These are phyloP conservation scores for Dryas drummondii DNA, from an alignment of 306 rosid genomes.

Conservation along the genomic window DNA sequence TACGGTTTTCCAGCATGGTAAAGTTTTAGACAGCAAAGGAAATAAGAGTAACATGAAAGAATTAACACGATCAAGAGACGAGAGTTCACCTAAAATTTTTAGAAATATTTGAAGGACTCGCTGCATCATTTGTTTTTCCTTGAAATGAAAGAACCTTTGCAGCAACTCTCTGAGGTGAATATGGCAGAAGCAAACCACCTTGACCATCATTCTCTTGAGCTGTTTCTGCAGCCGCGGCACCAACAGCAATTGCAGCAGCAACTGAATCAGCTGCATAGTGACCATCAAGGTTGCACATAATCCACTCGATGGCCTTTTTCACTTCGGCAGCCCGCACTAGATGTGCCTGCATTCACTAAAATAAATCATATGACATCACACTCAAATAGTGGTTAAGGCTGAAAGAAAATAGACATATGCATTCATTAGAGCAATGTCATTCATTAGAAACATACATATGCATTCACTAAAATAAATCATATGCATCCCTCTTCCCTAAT, in stretches of 20 bases:
- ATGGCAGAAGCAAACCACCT: slow-evolving; percentile 38
- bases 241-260: slow-evolving; percentile 89
- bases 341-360: slow-evolving; percentile 99
- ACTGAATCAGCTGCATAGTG: slow-evolving; percentile 95
- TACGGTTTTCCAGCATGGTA: neutral
- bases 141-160: slow-evolving; percentile 52
- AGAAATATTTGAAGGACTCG: slow-evolving; percentile 77
- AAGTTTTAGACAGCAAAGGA: neutral
- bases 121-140: slow-evolving; percentile 69
- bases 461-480: too few relatives aligned
- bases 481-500: too few relatives aligned
- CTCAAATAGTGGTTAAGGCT: slow-evolving; percentile 37
- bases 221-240: slow-evolving; percentile 72
- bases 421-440: too few relatives aligned
- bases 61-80: slow-evolving; percentile 20
- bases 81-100: slow-evolving; percentile 82
- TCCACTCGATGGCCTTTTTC: slow-evolving; percentile 94
- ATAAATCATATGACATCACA: slow-evolving; percentile 71
- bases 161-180: slow-evolving; percentile 52
- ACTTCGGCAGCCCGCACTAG: slow-evolving; percentile 95
- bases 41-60: slow-evolving; percentile 16
- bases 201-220: slow-evolving; percentile 59
- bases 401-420: slow-evolving; percentile 13
- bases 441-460: too few relatives aligned
- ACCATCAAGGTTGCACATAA: slow-evolving; percentile 86